Percentiles rank a stretch among this genome's conserved stretches.
Evolutionary conservation across 2,329 filamentous ascomycete genomes (phyloP).

Genomic region (Cryphonectria radicalis): DNA sequence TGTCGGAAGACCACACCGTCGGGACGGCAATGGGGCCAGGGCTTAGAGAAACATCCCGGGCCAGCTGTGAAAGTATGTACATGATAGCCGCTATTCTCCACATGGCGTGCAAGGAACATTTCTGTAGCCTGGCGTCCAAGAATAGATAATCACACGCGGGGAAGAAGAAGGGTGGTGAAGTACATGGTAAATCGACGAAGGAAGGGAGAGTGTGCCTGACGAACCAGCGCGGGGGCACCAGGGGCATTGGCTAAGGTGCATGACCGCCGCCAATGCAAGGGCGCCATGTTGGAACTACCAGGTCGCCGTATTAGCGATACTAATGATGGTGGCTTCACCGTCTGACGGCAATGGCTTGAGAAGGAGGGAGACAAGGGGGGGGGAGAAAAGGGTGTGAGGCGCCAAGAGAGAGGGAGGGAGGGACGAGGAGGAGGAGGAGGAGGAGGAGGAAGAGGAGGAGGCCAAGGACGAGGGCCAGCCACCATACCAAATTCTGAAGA

Average conservation of each 20-base stretch:
- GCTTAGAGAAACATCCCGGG: conserved; percentile 16
- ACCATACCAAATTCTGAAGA: neutral
- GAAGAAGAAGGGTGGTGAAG: neutral
- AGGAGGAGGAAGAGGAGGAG: neutral
- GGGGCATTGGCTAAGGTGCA: conserved; percentile 13
- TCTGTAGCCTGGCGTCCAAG: conserved; percentile 17
- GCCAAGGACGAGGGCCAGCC: neutral
- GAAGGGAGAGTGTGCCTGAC: neutral
- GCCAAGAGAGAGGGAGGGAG: too few species aligned
- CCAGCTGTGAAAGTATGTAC: conserved; percentile 12
- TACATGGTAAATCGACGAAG: neutral
- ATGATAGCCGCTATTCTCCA: conserved; percentile 24
- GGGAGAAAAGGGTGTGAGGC: neutral
- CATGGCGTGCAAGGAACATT: conserved; percentile 26
- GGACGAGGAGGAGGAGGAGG: neutral
- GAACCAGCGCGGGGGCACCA: neutral
- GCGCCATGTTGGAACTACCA: neutral
- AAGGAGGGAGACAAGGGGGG: neutral
- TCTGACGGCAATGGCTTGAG: conserved; percentile 15
- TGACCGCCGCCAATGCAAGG: conserved; percentile 7
- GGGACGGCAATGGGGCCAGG: conserved; percentile 18
- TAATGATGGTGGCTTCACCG: neutral
- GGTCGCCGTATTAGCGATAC: neutral
- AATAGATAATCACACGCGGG: conserved; percentile 14
- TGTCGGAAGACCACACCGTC: conserved; percentile 23